phyloP scores from a whole-genome alignment of 2,329 filamentous ascomycete species.

The Xylaria sp. region DNA sequence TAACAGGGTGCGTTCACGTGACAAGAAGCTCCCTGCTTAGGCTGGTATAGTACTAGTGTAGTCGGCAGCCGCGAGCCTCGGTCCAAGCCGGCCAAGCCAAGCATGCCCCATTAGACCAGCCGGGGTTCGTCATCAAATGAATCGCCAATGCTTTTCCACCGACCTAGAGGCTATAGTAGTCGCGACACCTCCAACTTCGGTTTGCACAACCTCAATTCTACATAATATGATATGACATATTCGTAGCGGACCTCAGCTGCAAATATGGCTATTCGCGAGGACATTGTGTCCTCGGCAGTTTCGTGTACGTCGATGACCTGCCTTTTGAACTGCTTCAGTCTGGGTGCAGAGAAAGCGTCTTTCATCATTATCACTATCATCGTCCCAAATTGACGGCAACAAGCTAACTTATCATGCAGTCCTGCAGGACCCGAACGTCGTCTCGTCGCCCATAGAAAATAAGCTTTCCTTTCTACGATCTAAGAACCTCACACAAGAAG shows the following conservation, averaged over 20 bases:
- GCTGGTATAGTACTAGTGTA: not conserved
- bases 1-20: conserved; percentile 21
- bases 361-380: not conserved
- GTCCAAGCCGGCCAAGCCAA: conserved; percentile 34
- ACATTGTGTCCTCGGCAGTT: conserved; percentile 58
- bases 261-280: conserved; percentile 89
- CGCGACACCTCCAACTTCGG: conserved; percentile 12
- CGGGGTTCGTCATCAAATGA: conserved; percentile 43
- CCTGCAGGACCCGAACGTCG: conserved; percentile 92
- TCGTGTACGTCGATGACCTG: conserved; percentile 44
- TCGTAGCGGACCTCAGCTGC: conserved; percentile 31
- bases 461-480: conserved; percentile 92
- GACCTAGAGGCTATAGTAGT: not conserved
- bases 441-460: conserved; percentile 90
- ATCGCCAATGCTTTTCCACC: conserved; percentile 23
- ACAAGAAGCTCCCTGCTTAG: not conserved
- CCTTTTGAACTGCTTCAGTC: not conserved
- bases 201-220: conserved; percentile 9
- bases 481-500: conserved; percentile 96
- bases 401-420: conserved; percentile 62
- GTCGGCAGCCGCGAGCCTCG: conserved; percentile 42
- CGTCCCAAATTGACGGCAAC: conserved; percentile 28
- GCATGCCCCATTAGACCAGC: conserved; percentile 13
- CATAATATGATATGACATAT: conserved; percentile 35
- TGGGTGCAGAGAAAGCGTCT: not conserved